Evolutionary conservation across 2,329 filamentous ascomycete species (phyloP).

Genomic region (Ilyonectria destructans): DNA sequence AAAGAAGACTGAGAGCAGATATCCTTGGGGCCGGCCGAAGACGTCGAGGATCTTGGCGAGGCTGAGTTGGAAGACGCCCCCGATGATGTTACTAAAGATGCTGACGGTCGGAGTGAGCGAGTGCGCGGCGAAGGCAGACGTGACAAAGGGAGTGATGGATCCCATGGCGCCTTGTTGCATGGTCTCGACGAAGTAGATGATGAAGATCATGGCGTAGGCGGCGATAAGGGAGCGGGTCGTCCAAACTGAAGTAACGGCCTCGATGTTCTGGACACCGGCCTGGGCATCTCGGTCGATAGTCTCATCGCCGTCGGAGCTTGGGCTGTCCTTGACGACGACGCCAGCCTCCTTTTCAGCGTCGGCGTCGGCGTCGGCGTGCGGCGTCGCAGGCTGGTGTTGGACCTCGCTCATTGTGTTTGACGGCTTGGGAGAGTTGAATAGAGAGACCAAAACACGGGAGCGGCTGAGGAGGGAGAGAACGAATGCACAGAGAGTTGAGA

Average conservation of each 20-base stretch:
- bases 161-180: not conserved
- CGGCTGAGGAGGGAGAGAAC: no score
- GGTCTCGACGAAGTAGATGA: not conserved
- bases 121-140: conserved; percentile 50
- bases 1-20: conserved; percentile 66
- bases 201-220: not conserved
- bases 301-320: not conserved
- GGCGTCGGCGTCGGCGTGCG: no score
- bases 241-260: not conserved
- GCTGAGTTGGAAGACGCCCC: conserved; percentile 72
- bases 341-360: no score
- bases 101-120: conserved; percentile 66
- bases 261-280: not conserved
- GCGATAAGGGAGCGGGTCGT: not conserved
- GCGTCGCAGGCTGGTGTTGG: no score
- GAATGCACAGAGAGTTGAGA: no score
- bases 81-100: conserved; percentile 66
- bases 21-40: conserved; percentile 76
- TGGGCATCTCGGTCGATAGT: not conserved
- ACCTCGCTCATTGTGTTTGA: no score
- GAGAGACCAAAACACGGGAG: no score
- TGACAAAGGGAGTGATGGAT: not conserved
- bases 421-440: no score
- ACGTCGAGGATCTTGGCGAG: conserved; percentile 76
- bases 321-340: no score